Conservation (phyloP, 148 eudicot species). For the Pouteria glomerata region DNA sequence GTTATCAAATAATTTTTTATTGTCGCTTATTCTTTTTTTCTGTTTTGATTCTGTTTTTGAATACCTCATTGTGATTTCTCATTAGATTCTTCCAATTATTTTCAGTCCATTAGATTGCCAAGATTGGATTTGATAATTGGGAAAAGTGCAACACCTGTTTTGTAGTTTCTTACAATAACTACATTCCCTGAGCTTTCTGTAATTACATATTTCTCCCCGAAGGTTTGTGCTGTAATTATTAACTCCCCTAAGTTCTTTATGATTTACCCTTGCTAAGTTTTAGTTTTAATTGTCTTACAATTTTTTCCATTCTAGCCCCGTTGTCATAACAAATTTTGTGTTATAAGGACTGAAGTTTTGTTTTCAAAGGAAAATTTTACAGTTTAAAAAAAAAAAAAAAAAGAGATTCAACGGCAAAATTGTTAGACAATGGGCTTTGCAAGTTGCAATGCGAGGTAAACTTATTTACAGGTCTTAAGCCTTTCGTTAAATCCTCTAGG, state of each 20-base stretch:
- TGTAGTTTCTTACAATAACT: not conserved
- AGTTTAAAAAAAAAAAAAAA: too few relatives aligned
- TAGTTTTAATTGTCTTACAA: not conserved
- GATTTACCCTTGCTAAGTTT: not conserved
- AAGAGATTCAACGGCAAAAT: too few relatives aligned
- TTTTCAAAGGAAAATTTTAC: too few relatives aligned
- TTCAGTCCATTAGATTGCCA: not conserved
- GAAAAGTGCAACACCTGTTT: not conserved
- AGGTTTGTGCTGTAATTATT: not conserved
- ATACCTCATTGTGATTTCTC: not conserved
- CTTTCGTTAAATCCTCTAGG: constrained; percentile 8
- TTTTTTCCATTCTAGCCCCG: not conserved
- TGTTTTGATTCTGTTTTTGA: not conserved
- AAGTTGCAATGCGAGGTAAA: not conserved
- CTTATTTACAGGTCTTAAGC: too few relatives aligned
- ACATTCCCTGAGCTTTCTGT: not conserved
- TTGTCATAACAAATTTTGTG: not conserved
- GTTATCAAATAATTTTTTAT: not conserved
- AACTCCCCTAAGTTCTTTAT: not conserved
- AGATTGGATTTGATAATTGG: not conserved
- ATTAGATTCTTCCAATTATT: not conserved
- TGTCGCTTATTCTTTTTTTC: not conserved
- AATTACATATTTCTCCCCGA: not conserved
- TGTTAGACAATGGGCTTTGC: too few relatives aligned
- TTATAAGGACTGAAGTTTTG: not conserved